Evolutionary conservation across 169 alveolate genomes (phyloP).

Genomic region (Eimeria necatrix): DNA sequence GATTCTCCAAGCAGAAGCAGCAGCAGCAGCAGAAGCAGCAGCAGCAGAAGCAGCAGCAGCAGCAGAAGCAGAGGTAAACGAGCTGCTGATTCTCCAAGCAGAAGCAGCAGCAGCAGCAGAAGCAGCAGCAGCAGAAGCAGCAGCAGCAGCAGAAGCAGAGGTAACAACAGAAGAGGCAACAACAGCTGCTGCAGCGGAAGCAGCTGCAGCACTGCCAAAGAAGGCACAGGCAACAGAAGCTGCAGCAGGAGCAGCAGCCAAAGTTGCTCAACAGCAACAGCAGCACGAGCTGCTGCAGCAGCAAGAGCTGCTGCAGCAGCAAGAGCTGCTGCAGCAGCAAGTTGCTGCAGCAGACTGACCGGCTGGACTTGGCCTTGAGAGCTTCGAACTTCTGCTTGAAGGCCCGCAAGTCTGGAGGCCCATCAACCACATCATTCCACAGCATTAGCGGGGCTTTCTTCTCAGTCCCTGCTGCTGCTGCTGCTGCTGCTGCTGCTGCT

Average conservation of each 20-base stretch:
- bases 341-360: neutral
- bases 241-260: neutral
- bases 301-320: neutral
- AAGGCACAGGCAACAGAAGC: neutral
- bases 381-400: neutral
- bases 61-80: too few species aligned
- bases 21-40: too few species aligned
- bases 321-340: neutral
- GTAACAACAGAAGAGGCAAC: too few species aligned
- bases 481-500: constrained; percentile 15
- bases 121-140: too few species aligned
- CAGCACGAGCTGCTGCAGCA: neutral
- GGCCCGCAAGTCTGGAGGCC: constrained; percentile 41
- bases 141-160: too few species aligned
- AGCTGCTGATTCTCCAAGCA: neutral
- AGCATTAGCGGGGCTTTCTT: neutral
- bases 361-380: constrained; percentile 4
- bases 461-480: neutral
- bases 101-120: too few species aligned
- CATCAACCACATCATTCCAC: constrained; percentile 45
- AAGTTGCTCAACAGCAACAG: neutral
- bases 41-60: too few species aligned
- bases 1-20: neutral
- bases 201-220: too few species aligned
- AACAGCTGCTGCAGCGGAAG: too few species aligned